These are phyloP conservation scores for Lodderomyces beijingensis DNA, from an alignment of 1,139 yeast genomes.

Conservation along the genomic window DNA sequence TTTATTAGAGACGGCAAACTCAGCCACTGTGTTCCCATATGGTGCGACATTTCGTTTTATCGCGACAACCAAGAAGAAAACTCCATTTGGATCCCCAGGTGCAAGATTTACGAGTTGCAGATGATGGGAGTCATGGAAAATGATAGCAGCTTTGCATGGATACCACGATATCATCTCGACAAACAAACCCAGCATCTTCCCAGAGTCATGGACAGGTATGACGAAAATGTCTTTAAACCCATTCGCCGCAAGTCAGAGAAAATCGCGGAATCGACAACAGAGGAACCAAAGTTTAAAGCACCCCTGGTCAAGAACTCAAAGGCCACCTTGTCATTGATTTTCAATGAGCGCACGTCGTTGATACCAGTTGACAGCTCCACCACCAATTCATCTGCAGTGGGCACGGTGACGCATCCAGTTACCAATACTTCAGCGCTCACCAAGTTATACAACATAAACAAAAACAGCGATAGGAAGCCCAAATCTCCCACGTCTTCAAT, in stretches of 20 bases:
- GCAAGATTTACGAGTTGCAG: slow-evolving; percentile 90
- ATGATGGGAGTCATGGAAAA: slow-evolving; percentile 98
- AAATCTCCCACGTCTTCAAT: slow-evolving; percentile 4
- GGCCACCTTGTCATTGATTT: slow-evolving; percentile 26
- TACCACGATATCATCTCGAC: slow-evolving; percentile 46
- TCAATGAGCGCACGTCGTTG: slow-evolving; percentile 16
- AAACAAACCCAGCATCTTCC: slow-evolving; percentile 6
- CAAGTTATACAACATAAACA: slow-evolving; percentile 37
- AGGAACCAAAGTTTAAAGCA: slow-evolving; percentile 27
- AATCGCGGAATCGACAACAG: background rate
- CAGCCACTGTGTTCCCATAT: slow-evolving; percentile 81
- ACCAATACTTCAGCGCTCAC: slow-evolving; percentile 36
- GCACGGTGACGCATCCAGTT: slow-evolving; percentile 32
- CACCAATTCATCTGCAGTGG: slow-evolving; percentile 33
- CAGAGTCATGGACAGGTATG: slow-evolving; percentile 56
- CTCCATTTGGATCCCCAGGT: slow-evolving; percentile 82
- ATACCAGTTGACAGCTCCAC: slow-evolving; percentile 23
- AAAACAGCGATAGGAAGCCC: slow-evolving; percentile 26
- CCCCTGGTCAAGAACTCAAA: slow-evolving; percentile 15
- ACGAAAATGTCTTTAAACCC: slow-evolving; percentile 46
- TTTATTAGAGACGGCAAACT: slow-evolving; percentile 51
- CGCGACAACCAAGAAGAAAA: slow-evolving; percentile 44
- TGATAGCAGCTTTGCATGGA: slow-evolving; percentile 63
- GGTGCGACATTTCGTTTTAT: slow-evolving; percentile 94
- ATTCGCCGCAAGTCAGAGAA: slow-evolving; percentile 8